A percentile compares a stretch with the other conserved stretches of the same genome.
These are phyloP conservation scores for Candida argentea DNA, from an alignment of 805 yeast genomes.

Conservation along the genomic window DNA sequence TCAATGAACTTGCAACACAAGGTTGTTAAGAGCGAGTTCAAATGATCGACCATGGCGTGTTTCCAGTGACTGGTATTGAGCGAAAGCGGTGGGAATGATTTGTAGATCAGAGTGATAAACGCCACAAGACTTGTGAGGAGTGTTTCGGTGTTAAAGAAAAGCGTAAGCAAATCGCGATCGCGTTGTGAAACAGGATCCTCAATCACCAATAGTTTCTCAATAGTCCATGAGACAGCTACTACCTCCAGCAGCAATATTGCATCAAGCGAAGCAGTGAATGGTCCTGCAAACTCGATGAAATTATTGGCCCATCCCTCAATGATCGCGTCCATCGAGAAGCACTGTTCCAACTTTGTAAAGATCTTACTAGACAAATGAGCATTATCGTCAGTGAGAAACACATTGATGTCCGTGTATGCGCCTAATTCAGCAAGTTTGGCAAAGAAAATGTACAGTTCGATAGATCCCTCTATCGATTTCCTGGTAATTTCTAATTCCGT, in stretches of 20 bases:
- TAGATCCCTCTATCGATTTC: too few species aligned
- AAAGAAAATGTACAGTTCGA: too few species aligned
- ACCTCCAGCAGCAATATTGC: constrained; percentile 17
- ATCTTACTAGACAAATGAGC: constrained; percentile 5
- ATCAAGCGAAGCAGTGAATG: constrained; percentile 8
- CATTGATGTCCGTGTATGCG: constrained; percentile 14
- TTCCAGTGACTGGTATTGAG: constrained; percentile 1
- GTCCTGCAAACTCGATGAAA: constrained; percentile 7
- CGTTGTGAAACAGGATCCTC: constrained; percentile 11
- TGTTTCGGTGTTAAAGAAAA: constrained; percentile 12
- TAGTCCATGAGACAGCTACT: constrained; percentile 21
- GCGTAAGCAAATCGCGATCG: constrained; percentile 13
- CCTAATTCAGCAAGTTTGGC: constrained; percentile 18
- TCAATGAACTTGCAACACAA: constrained; percentile 21
- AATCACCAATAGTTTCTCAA: constrained; percentile 21
- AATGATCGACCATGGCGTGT: constrained; percentile 9
- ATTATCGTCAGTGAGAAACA: constrained; percentile 2
- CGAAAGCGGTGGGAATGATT: constrained; percentile 9
- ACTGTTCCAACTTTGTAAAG: constrained; percentile 3
- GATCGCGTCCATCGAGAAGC: constrained; percentile 11
- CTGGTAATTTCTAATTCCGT: constrained; percentile 6
- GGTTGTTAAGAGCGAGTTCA: constrained; percentile 15
- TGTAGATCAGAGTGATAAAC: constrained; percentile 11
- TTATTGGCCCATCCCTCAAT: constrained; percentile 13
- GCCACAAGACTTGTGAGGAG: constrained; percentile 7